Evolutionary conservation across 2,329 filamentous ascomycete species (phyloP), one percentile per base, ranked within the genome.

Genomic region (Claviceps monticola): DNA sequence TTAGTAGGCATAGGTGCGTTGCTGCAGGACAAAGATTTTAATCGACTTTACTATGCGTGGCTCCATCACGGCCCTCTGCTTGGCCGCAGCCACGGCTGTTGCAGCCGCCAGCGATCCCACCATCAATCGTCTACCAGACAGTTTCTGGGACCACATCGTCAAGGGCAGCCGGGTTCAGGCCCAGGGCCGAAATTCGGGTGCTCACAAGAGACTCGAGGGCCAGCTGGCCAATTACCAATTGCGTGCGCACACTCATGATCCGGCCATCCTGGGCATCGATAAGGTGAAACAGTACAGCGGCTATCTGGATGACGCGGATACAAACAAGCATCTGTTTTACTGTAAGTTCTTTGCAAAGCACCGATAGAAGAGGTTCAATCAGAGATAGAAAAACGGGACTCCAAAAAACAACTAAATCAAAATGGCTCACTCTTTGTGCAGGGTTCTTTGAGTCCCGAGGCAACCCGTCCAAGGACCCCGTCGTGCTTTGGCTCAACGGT

Each of bases 311-410:
- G 88, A 97, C 62, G 86, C 95, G 53, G 88, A 91, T 65, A 83
- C 91, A 58, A 90, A 97, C 70, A 96, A 97, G 82, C 91, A 97
- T 69, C 74, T 97, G 54, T 97, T 98, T 69, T 97, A 96, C 74
- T 97, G 90, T 93, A 73, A 76, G 86, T 71, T 36, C 17, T 19
- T 38, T 6, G 46, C 5, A 36, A 17, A 17, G 13, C 2, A 23
- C 13, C 5, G 9, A 23, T 43, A 36, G 16, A 23, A 23, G 11
- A 44, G 1, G 19, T 11, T 7, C 7, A 43, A 21, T 5, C 8
- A 14, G 21, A 44, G 2, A 16, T 2, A 44, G 3, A n/a, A n/a
- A 2, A 51, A 23, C 4, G 17, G 21, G 17, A 14, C 9, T 9
- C 29, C 29, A 37, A 34, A 21, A 44, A 4, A 41, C 7, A 7